Evolutionary conservation across 164 flowering plant genomes (phyloP).

Genomic region (Macadamia tetraphylla): DNA sequence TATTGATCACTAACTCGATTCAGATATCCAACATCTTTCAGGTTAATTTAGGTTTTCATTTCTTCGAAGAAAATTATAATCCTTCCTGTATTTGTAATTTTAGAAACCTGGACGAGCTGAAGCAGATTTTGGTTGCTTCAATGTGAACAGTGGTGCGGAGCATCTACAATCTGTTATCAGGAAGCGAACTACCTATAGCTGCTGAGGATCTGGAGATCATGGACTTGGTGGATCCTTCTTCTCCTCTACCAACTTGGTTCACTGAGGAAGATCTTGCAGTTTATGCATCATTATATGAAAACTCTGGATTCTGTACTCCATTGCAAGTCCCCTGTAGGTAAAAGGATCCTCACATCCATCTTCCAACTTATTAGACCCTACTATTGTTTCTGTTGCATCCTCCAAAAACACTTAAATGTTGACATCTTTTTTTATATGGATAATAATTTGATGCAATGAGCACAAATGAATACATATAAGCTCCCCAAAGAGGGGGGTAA

Average conservation of each 20-base stretch:
- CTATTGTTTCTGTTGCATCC: background rate
- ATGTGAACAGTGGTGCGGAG: constrained; percentile 50
- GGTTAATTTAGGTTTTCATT: too few species aligned
- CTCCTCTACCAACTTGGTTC: constrained; percentile 67
- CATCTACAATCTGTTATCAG: constrained; percentile 53
- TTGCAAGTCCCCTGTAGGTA: constrained; percentile 57
- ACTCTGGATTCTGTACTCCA: constrained; percentile 58
- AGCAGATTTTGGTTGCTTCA: constrained; percentile 68
- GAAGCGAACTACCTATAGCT: constrained; percentile 51
- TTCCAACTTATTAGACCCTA: background rate
- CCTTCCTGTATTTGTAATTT: too few species aligned
- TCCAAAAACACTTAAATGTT: background rate
- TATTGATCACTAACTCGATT: too few species aligned
- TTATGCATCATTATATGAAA: constrained; percentile 50
- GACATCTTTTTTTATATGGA: too few species aligned
- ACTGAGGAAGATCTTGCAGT: constrained; percentile 51
- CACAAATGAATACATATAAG: too few species aligned
- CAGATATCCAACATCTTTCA: too few species aligned
- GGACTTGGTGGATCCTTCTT: constrained; percentile 55
- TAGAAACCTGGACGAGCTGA: constrained; percentile 73
- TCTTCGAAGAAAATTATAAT: too few species aligned
- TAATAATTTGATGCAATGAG: too few species aligned
- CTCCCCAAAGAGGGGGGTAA: too few species aligned
- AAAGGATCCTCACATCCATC: background rate
- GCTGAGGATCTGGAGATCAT: constrained; percentile 53